These are phyloP conservation scores for Neurospora sp. DNA, from an alignment of 495 filamentous ascomycete genomes.

Conservation along the genomic window DNA sequence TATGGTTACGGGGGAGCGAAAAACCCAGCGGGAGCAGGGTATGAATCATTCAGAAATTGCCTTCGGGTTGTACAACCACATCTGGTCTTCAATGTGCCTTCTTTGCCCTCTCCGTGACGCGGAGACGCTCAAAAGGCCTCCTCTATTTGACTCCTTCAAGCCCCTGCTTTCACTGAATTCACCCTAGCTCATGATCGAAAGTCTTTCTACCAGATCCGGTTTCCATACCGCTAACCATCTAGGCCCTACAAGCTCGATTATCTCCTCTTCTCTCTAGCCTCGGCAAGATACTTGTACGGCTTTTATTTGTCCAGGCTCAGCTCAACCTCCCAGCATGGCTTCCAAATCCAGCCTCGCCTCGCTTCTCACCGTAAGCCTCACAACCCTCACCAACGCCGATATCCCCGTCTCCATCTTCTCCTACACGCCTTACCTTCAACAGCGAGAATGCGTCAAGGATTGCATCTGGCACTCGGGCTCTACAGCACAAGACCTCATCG, in stretches of 20 bases:
- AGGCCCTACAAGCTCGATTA: not conserved
- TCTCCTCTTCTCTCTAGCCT: no score
- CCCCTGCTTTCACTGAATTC: not conserved
- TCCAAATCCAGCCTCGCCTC: not conserved
- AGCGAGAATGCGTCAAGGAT: conserved; percentile 6
- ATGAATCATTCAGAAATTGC: not conserved
- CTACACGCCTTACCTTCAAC: not conserved
- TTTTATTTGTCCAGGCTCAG: not conserved
- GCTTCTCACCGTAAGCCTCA: not conserved
- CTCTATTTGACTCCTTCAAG: not conserved
- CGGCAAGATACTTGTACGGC: no score
- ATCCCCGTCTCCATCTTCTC: not conserved
- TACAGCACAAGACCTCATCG: not conserved
- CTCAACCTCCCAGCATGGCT: not conserved
- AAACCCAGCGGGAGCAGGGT: not conserved
- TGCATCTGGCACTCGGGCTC: conserved; percentile 4
- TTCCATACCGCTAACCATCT: not conserved
- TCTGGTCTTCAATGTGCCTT: not conserved
- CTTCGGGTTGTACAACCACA: not conserved
- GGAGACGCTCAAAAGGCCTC: not conserved
- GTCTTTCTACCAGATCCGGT: not conserved
- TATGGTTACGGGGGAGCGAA: not conserved
- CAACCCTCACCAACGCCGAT: not conserved
- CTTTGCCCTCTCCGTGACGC: not conserved
- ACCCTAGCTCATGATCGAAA: not conserved